These are phyloP conservation scores for Trichosporon asahii DNA, from an alignment of 1,284 basidiomycete genomes.

Conservation along the genomic window DNA sequence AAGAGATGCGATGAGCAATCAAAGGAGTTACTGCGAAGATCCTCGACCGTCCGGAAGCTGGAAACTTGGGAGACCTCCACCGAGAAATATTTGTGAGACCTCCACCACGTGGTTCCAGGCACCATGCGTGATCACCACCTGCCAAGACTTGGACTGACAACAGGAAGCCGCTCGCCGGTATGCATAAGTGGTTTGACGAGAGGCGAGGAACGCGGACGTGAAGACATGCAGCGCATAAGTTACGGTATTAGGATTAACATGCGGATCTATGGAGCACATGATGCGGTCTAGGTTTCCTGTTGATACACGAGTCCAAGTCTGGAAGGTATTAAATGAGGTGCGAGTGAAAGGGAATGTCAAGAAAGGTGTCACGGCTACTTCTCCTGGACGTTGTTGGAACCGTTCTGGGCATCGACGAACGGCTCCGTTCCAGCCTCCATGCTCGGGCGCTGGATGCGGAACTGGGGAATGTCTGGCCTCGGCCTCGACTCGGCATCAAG, in stretches of 20 bases:
- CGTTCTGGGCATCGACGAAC: background rate
- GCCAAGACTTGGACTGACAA: no score
- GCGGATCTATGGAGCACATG: background rate
- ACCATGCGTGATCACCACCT: background rate
- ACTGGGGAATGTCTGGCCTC: conserved; percentile 5
- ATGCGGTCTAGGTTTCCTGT: background rate
- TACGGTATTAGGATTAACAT: background rate
- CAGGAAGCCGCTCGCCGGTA: no score
- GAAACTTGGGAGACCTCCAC: conserved; percentile 10
- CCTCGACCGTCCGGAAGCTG: background rate
- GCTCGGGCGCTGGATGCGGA: conserved; percentile 22
- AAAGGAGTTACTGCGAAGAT: background rate
- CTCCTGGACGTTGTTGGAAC: background rate
- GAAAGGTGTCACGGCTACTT: background rate
- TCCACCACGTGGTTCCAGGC: background rate
- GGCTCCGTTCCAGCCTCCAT: conserved; percentile 11
- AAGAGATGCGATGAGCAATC: background rate
- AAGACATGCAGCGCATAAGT: background rate
- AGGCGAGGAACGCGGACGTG: no score
- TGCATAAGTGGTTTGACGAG: no score
- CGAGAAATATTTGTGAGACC: background rate
- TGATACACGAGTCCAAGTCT: background rate
- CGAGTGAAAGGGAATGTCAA: background rate
- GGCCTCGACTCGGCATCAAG: background rate
- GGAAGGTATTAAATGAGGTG: background rate